Evolutionary conservation across 208 protist species (phyloP).

Genomic region (Acanthamoeba triangularis): DNA sequence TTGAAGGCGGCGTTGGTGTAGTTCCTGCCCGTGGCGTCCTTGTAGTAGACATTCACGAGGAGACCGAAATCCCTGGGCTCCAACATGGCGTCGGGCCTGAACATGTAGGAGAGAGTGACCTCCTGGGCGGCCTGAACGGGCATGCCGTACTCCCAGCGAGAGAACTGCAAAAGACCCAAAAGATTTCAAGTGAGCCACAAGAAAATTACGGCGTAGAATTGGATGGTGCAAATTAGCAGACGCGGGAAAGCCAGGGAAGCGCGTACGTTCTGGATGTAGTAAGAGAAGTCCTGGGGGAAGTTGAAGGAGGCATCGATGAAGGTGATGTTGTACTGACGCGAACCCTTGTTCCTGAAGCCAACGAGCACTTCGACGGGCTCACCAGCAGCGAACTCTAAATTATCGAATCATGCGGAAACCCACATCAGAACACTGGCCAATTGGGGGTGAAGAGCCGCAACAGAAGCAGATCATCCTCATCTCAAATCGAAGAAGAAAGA

Average conservation of each 20-base stretch:
- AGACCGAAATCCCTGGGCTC: slow-evolving; percentile 1
- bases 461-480: background rate
- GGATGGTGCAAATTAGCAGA: background rate
- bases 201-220: background rate
- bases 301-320: slow-evolving; percentile 27
- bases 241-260: background rate
- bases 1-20: slow-evolving; percentile 2
- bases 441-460: background rate
- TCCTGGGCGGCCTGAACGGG: background rate
- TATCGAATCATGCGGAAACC: background rate
- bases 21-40: slow-evolving; percentile 36
- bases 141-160: slow-evolving; percentile 50
- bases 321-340: slow-evolving; percentile 27
- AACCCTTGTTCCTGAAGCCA: slow-evolving; percentile 22
- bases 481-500: background rate
- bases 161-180: background rate
- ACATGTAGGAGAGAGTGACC: slow-evolving; percentile 5
- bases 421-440: no score
- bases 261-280: slow-evolving; percentile 34
- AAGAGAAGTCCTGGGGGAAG: background rate
- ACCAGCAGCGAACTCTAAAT: background rate
- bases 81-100: slow-evolving; percentile 39
- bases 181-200: background rate
- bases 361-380: slow-evolving; percentile 15
- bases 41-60: slow-evolving; percentile 29